Base-by-base conservation (phyloP, 2,329 filamentous ascomycete genomes). In the Talaromyces sp. region DNA sequence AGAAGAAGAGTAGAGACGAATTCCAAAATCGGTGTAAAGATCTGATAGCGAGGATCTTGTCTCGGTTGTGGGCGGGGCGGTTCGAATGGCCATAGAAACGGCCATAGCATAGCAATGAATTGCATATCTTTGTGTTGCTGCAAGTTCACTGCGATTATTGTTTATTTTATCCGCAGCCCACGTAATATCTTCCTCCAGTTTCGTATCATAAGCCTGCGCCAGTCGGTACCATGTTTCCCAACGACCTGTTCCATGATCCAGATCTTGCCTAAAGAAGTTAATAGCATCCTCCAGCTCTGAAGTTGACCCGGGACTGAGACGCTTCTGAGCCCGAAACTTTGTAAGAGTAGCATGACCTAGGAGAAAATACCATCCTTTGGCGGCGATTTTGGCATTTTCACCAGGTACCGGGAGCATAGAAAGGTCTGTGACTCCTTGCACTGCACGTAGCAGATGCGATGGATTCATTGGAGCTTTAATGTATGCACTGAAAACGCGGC, bases 141-240 rank as follows among this genome's bases (percentile, higher is more conserved):
- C 82, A 40, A 96, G 74, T 52, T 95, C 90, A 3, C 78, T 76
- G 50, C 88, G 86, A 63, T 88, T 87, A 68, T 89, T 93, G 73
- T 96, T 96, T 74, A 96, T 87, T 72, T 95, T 96, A 62, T 96
- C 91, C 1, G 91, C 89, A 17, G 87, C 89, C 91, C 91, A 96
- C 4, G 92, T 83, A 4, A 95, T 89, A 6, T 87, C 85, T 70
- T 96, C 91, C 57, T 96, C 91, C 13, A 96, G 77, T 64, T 95
- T 91, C 46, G 90, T 88, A 70, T 96, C 91, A 65, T 91, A 92
- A 44, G 89, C 90, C 70, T 96, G 91, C 0, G 88, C 91, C 20
- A 96, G 81, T 11, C 90, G 84, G 70, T 93, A 94, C 91, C 91
- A 96, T 0, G 89, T 88, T 69, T 96, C 89, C 91, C 91, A 96